phyloP scores from a whole-genome alignment of 768 basidiomycete genomes.

The Lactifluus pinguis region DNA sequence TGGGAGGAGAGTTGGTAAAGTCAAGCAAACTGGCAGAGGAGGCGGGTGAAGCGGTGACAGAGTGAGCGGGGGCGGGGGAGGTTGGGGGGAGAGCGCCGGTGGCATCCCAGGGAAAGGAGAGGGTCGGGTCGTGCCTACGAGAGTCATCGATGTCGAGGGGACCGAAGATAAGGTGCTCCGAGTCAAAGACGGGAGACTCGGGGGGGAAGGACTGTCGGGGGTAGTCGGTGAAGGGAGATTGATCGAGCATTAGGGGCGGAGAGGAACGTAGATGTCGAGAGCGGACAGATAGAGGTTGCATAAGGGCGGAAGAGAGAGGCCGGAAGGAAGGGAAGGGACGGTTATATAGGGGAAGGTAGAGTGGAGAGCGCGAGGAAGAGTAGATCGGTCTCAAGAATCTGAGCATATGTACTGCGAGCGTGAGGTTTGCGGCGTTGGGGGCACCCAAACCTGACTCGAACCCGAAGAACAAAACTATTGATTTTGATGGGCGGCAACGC shows the following conservation, averaged over 20 bases:
- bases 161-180: conserved; percentile 50
- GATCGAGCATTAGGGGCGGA: conserved; percentile 21
- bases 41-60: conserved; percentile 33
- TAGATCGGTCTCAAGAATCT: conserved; percentile 3
- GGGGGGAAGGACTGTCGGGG: conserved; percentile 25
- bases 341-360: conserved; percentile 20
- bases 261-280: conserved; percentile 14
- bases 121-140: conserved; percentile 23
- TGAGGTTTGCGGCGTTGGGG: not conserved
- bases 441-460: conserved; percentile 2
- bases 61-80: conserved; percentile 30
- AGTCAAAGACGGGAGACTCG: conserved; percentile 30
- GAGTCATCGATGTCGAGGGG: conserved; percentile 47
- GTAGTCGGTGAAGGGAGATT: conserved; percentile 22
- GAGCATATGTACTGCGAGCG: not conserved
- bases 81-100: conserved; percentile 31
- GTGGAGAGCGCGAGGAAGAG: not conserved
- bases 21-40: conserved; percentile 35
- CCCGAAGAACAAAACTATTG: not conserved
- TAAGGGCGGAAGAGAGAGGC: conserved; percentile 24
- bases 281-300: conserved; percentile 19
- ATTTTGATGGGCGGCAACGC: not conserved
- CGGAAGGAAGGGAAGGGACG: conserved; percentile 19
- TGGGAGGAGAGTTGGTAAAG: conserved; percentile 32
- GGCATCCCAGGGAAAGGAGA: conserved; percentile 31